Evolutionary conservation across 805 yeast species (phyloP).

Genomic region (Ogataea paradorogensis): DNA sequence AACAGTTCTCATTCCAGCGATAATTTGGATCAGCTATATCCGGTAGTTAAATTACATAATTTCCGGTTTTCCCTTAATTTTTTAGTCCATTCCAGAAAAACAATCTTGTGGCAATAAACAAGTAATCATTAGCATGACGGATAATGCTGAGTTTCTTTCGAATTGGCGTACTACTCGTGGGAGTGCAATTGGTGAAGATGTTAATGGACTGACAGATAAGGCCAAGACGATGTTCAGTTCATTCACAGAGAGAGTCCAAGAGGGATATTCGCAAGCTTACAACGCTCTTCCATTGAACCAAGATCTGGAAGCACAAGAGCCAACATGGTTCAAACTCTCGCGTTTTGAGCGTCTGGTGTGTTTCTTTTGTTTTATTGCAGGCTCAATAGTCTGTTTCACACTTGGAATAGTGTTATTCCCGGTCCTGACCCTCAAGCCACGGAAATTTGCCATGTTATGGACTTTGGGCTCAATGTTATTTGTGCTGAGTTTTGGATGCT

Average conservation of each 20-base stretch:
- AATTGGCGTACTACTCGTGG: slow-evolving; percentile 28
- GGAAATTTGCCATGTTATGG: slow-evolving; percentile 90
- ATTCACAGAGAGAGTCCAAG: slow-evolving; percentile 24
- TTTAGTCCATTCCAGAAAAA: not conserved
- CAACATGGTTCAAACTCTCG: slow-evolving; percentile 72
- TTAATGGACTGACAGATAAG: slow-evolving; percentile 16
- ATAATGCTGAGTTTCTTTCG: slow-evolving; percentile 26
- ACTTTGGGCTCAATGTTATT: slow-evolving; percentile 86
- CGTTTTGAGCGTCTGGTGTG: slow-evolving; percentile 78
- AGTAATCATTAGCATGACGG: not conserved
- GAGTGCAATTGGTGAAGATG: slow-evolving; percentile 10
- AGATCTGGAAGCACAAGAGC: slow-evolving; percentile 54
- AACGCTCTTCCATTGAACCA: slow-evolving; percentile 61
- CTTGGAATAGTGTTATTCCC: slow-evolving; percentile 85
- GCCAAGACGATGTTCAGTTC: slow-evolving; percentile 22
- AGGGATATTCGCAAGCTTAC: slow-evolving; percentile 52
- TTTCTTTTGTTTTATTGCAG: slow-evolving; percentile 72
- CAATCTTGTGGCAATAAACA: slow-evolving; percentile 17
- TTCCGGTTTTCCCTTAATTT: too few relatives aligned
- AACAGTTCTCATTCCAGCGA: too few relatives aligned
- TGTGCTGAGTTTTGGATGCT: slow-evolving; percentile 82
- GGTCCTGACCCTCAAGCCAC: slow-evolving; percentile 80
- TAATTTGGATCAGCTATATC: too few relatives aligned
- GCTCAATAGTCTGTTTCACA: slow-evolving; percentile 76
- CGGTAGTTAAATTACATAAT: too few relatives aligned